phyloP scores from a whole-genome alignment of 768 basidiomycete species.

The Strobilomyces confusus region DNA sequence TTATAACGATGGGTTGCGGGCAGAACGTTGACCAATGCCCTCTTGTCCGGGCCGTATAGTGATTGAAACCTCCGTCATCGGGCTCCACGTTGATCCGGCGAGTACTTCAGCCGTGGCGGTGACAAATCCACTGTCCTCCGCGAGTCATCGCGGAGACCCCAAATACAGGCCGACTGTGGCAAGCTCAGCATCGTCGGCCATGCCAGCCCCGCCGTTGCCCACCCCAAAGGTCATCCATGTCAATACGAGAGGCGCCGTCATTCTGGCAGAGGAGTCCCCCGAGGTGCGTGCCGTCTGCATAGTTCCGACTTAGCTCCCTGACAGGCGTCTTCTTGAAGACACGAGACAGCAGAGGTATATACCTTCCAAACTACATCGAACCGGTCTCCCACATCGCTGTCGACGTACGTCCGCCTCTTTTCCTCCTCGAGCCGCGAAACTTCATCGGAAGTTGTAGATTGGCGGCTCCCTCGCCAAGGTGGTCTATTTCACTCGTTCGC shows the following conservation, averaged over 20 bases:
- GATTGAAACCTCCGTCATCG: background rate
- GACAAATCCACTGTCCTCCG: slow-evolving; percentile 11
- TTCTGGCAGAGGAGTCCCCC: slow-evolving; percentile 90
- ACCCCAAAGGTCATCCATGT: slow-evolving; percentile 87
- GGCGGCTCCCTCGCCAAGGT: slow-evolving; percentile 97
- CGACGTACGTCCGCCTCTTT: slow-evolving; percentile 62
- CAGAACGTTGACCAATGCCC: background rate
- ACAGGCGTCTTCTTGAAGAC: slow-evolving; percentile 47
- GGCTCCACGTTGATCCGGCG: background rate
- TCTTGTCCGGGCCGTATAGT: background rate
- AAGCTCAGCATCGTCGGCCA: slow-evolving; percentile 20
- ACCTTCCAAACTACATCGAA: slow-evolving; percentile 96
- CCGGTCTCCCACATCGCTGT: slow-evolving; percentile 97
- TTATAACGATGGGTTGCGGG: slow-evolving; percentile 5
- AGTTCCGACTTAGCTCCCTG: slow-evolving; percentile 9
- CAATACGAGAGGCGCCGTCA: slow-evolving; percentile 90
- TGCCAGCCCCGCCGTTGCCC: slow-evolving; percentile 65
- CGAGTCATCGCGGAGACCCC: slow-evolving; percentile 9
- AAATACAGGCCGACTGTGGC: slow-evolving; percentile 13
- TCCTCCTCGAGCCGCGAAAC: background rate
- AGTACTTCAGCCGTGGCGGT: slow-evolving; percentile 9
- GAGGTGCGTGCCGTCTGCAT: slow-evolving; percentile 53
- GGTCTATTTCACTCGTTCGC: slow-evolving; percentile 95
- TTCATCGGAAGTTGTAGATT: slow-evolving; percentile 50
- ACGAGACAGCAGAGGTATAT: slow-evolving; percentile 92